phyloP scores from a whole-genome alignment of 768 basidiomycete species.

The Pisolithus orientalis region DNA sequence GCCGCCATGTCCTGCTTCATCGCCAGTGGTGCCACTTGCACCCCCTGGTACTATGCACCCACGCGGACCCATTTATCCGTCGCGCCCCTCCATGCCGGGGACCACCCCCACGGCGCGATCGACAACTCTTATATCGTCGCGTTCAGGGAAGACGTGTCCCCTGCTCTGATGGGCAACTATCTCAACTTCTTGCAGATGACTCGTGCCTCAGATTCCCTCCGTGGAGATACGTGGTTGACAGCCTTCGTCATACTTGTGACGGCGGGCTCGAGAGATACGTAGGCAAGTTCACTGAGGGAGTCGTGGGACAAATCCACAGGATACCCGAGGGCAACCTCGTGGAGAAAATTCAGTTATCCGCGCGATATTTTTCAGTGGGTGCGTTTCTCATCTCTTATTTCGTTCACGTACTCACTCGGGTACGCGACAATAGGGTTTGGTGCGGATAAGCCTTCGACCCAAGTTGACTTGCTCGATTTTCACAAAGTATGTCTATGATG shows the following conservation, averaged over 20 bases:
- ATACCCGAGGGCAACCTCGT: slow-evolving; percentile 89
- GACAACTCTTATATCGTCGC: slow-evolving; percentile 95
- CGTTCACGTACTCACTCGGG: slow-evolving; percentile 8
- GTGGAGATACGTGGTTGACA: slow-evolving; percentile 41
- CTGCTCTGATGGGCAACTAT: slow-evolving; percentile 62
- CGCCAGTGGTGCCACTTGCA: slow-evolving; percentile 35
- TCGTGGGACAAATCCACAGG: slow-evolving; percentile 68
- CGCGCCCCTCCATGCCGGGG: slow-evolving; percentile 53
- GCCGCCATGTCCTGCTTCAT: slow-evolving; percentile 29
- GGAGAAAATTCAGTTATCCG: slow-evolving; percentile 93
- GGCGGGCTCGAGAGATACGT: slow-evolving; percentile 73
- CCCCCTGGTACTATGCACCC: slow-evolving; percentile 27
- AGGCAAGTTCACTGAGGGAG: slow-evolving; percentile 64
- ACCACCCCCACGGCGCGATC: slow-evolving; percentile 65
- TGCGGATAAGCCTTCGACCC: slow-evolving; percentile 84
- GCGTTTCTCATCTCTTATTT: slow-evolving; percentile 21
- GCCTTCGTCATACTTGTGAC: slow-evolving; percentile 72
- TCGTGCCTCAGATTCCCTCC: slow-evolving; percentile 49
- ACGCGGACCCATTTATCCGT: slow-evolving; percentile 41
- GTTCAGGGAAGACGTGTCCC: slow-evolving; percentile 64
- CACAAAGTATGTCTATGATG: slow-evolving; percentile 70
- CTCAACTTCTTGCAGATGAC: slow-evolving; percentile 66
- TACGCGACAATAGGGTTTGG: slow-evolving; percentile 64
- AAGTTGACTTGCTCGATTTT: slow-evolving; percentile 78
- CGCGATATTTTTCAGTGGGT: slow-evolving; percentile 57